A percentile compares a stretch with the other conserved stretches of the same genome.
phyloP scores from a whole-genome alignment of 257 asterid genomes.

The Eustoma russellianum region DNA sequence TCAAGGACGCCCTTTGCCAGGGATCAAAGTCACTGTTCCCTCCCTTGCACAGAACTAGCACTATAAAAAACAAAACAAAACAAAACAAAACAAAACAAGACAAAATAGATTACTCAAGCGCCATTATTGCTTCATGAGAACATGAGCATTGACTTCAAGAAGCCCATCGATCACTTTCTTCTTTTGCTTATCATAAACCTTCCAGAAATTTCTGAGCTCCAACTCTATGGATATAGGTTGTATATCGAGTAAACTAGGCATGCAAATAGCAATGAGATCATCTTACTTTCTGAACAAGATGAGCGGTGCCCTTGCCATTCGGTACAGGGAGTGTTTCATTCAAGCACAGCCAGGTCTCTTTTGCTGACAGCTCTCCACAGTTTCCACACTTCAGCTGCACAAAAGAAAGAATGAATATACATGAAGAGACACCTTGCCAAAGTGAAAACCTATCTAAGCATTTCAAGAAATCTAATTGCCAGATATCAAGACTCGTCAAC shows the following conservation, averaged over 20 bases:
- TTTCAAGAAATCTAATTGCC: too few relatives aligned
- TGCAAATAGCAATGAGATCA: too few relatives aligned
- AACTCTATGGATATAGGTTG: too few relatives aligned
- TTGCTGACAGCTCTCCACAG: constrained; percentile 69
- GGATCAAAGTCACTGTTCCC: constrained; percentile 65
- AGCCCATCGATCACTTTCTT: too few relatives aligned
- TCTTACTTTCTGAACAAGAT: constrained; percentile 70
- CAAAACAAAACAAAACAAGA: constrained; percentile 2
- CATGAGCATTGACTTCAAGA: not conserved
- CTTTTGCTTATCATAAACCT: too few relatives aligned
- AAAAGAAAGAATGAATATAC: not conserved
- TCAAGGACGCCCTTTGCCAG: constrained; percentile 74
- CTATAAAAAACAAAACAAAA: constrained; percentile 24
- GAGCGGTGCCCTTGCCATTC: constrained; percentile 45
- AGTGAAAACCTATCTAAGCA: too few relatives aligned
- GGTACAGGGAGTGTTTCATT: constrained; percentile 49
- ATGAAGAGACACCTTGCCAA: too few relatives aligned
- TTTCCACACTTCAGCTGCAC: constrained; percentile 61
- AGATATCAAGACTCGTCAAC: too few relatives aligned
- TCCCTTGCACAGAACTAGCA: constrained; percentile 90
- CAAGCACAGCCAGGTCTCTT: constrained; percentile 61
- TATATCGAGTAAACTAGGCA: too few relatives aligned
- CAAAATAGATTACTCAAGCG: not conserved
- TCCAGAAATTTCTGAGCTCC: too few relatives aligned
- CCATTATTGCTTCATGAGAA: not conserved